A percentile compares a stretch with the other conserved stretches of the same genome.
phyloP scores from a whole-genome alignment of 306 rosid species.

The Pterocarpus macrocarpus region DNA sequence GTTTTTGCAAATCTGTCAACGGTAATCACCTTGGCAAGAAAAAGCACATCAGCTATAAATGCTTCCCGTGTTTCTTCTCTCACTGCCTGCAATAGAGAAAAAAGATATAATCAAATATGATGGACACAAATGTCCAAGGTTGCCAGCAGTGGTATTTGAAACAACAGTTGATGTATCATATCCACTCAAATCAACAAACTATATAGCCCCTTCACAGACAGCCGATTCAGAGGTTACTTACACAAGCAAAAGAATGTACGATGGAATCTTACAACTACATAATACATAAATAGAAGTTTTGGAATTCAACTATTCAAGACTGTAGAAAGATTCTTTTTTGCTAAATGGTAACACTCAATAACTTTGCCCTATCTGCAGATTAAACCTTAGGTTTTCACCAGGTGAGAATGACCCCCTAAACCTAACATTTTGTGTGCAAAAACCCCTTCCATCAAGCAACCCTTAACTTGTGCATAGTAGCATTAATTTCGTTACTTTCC shows the following conservation, averaged over 20 bases:
- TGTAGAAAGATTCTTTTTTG: not conserved
- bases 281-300: not conserved
- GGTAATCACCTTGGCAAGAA: slow-evolving; percentile 77
- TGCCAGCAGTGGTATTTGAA: not conserved
- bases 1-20: not conserved
- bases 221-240: slow-evolving; percentile 6
- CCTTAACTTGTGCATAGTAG: not conserved
- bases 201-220: not conserved
- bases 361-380: not conserved
- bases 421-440: not conserved
- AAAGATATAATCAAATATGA: slow-evolving; percentile 15
- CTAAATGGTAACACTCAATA: not conserved
- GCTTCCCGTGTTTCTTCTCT: slow-evolving; percentile 92
- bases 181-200: slow-evolving; percentile 12
- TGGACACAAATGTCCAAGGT: slow-evolving; percentile 20
- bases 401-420: not conserved
- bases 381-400: too few relatives aligned
- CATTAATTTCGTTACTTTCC: slow-evolving; percentile 1
- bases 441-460: not conserved
- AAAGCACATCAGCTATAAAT: slow-evolving; percentile 67
- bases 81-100: slow-evolving; percentile 62
- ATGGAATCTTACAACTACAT: not conserved
- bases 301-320: not conserved
- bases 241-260: not conserved
- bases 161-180: slow-evolving; percentile 30